Conservation (phyloP, 2,329 filamentous ascomycete genomes). For the Podosphaera leucotricha region DNA sequence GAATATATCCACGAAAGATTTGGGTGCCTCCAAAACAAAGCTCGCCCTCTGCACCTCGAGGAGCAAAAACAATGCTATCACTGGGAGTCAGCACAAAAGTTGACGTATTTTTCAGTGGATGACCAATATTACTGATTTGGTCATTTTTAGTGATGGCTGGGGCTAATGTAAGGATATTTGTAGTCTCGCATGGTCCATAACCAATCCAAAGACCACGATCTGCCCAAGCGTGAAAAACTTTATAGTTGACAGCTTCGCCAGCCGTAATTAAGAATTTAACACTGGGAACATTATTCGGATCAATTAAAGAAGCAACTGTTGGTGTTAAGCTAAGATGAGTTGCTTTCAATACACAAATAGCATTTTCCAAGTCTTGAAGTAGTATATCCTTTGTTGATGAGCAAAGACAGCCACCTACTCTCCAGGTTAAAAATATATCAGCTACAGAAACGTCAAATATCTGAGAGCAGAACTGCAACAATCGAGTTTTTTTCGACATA, state of each 20-base stretch:
- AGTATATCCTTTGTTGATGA: conserved; percentile 50
- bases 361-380: conserved; percentile 45
- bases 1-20: conserved; percentile 52
- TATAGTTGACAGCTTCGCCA: conserved; percentile 54
- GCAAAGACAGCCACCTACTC: conserved; percentile 54
- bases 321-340: conserved; percentile 74
- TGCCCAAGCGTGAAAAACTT: conserved; percentile 47
- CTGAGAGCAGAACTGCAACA: conserved; percentile 65
- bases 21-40: conserved; percentile 74
- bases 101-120: conserved; percentile 52
- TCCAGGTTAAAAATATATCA: conserved; percentile 74
- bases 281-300: conserved; percentile 40
- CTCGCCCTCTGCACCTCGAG: conserved; percentile 53
- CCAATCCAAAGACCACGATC: conserved; percentile 47
- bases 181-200: conserved; percentile 70
- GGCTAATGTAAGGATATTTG: conserved; percentile 65
- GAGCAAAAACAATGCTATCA: conserved; percentile 26
- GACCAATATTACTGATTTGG: conserved; percentile 52
- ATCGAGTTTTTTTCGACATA: conserved; percentile 20
- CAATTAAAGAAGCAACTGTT: conserved; percentile 56
- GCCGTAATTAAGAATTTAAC: conserved; percentile 61
- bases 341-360: conserved; percentile 37
- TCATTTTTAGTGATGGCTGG: conserved; percentile 31
- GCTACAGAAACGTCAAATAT: conserved; percentile 78
- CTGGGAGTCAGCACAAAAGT: conserved; percentile 18